Conservation (phyloP, 371 early-diverging fungal genomes). For the Phascolomyces articulosus region DNA sequence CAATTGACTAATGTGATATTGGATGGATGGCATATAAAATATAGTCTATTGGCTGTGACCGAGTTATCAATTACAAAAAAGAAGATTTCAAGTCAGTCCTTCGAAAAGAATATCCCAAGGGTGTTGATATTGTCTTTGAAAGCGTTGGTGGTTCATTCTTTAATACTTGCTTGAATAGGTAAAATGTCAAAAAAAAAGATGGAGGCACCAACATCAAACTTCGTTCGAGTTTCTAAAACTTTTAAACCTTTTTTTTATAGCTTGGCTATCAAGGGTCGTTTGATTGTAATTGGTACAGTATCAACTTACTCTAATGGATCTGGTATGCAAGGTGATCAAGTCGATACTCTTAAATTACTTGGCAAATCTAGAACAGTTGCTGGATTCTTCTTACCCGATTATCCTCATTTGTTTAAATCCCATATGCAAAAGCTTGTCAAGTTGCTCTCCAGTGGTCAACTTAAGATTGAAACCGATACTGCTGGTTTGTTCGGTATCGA, state of each 20-base stretch:
- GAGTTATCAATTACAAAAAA: conserved; percentile 54
- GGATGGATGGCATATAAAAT: too few relatives aligned
- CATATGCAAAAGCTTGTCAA: conserved; percentile 42
- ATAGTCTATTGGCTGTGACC: conserved; percentile 41
- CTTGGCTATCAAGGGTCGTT: conserved; percentile 55
- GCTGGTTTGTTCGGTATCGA: conserved; percentile 44
- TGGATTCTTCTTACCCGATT: conserved; percentile 60
- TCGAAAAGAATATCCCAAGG: conserved; percentile 56
- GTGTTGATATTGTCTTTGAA: conserved; percentile 66
- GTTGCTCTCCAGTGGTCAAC: conserved; percentile 33
- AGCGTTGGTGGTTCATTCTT: conserved; percentile 65
- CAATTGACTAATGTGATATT: too few relatives aligned
- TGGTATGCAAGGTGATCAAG: conserved; percentile 48
- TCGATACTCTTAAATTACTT: conserved; percentile 52
- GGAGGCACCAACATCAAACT: too few relatives aligned
- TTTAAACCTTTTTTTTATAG: neutral
- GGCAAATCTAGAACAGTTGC: conserved; percentile 55
- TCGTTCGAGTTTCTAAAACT: too few relatives aligned
- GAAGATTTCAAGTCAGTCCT: conserved; percentile 54
- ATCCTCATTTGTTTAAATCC: neutral
- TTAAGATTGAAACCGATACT: conserved; percentile 49
- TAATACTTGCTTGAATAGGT: conserved; percentile 44
- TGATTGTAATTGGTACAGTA: conserved; percentile 64
- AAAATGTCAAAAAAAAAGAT: conserved; percentile 7
- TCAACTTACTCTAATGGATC: conserved; percentile 39